These are phyloP conservation scores for Porodaedalea pini DNA, from an alignment of 1,284 basidiomycete species.

Conservation along the genomic window DNA sequence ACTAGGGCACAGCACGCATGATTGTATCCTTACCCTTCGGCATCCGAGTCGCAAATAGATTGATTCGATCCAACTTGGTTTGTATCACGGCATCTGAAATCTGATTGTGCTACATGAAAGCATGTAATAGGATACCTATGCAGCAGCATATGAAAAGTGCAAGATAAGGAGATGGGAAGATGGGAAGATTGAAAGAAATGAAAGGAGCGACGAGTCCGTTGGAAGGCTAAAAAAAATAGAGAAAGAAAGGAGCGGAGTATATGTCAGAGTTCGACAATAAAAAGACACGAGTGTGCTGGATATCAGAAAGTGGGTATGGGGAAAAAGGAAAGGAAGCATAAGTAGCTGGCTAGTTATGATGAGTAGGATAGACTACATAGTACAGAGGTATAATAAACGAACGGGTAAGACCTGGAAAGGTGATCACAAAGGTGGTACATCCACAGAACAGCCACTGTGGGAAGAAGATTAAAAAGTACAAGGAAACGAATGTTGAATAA, in stretches of 20 bases:
- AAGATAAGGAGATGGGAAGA: neutral
- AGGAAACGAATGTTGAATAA: constrained; percentile 7
- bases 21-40: neutral
- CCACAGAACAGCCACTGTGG: neutral
- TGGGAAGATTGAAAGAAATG: neutral
- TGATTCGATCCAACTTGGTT: neutral
- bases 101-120: neutral
- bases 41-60: neutral
- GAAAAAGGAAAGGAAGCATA: no score
- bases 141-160: neutral
- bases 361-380: no score
- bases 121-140: neutral
- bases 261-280: neutral
- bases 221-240: neutral
- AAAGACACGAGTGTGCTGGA: neutral
- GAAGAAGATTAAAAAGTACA: neutral
- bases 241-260: neutral
- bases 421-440: neutral
- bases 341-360: no score
- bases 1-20: neutral
- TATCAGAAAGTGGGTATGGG: neutral
- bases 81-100: neutral
- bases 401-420: no score
- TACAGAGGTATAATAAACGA: no score
- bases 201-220: neutral